A percentile compares a stretch with the other conserved stretches of the same genome.
phyloP scores from a whole-genome alignment of 2,329 filamentous ascomycete genomes.

The Verticillium isaacii region DNA sequence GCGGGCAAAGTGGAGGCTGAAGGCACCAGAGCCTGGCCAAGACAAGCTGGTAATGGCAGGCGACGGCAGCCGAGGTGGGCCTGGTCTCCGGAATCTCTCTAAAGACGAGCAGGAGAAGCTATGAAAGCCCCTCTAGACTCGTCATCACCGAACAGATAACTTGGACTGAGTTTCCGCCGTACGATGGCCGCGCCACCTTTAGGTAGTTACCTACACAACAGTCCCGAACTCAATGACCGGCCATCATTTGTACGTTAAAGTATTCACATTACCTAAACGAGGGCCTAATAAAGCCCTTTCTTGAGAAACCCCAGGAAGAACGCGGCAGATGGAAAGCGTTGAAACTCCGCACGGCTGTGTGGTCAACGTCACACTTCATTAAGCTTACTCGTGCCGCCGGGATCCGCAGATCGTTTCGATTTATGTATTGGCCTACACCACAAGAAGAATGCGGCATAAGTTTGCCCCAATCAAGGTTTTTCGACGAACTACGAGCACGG shows the following conservation, averaged over 20 bases:
- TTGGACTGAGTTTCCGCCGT: too few relatives aligned
- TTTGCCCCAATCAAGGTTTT: background rate
- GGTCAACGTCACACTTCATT: background rate
- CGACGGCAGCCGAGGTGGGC: slow-evolving; percentile 24
- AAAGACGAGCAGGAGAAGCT: slow-evolving; percentile 22
- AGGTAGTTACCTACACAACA: too few relatives aligned
- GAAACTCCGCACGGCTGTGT: background rate
- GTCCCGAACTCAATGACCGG: too few relatives aligned
- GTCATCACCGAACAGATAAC: too few relatives aligned
- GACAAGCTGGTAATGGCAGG: slow-evolving; percentile 13
- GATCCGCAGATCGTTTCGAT: background rate
- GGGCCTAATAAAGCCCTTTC: background rate
- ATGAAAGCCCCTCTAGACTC: background rate
- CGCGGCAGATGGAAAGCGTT: background rate
- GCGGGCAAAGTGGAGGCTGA: slow-evolving; percentile 24
- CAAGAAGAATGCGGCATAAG: too few relatives aligned
- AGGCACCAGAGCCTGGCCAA: slow-evolving; percentile 4
- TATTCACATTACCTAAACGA: background rate
- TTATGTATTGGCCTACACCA: background rate
- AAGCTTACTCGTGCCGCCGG: background rate
- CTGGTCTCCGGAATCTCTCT: slow-evolving; percentile 18
- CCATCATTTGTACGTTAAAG: background rate
- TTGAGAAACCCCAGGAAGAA: background rate
- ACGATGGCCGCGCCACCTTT: too few relatives aligned
- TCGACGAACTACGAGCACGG: background rate